Percentiles rank a stretch among this genome's conserved stretches.
Conservation (phyloP, 2,329 filamentous ascomycete species). For the Neodidymelliopsis sp. region DNA sequence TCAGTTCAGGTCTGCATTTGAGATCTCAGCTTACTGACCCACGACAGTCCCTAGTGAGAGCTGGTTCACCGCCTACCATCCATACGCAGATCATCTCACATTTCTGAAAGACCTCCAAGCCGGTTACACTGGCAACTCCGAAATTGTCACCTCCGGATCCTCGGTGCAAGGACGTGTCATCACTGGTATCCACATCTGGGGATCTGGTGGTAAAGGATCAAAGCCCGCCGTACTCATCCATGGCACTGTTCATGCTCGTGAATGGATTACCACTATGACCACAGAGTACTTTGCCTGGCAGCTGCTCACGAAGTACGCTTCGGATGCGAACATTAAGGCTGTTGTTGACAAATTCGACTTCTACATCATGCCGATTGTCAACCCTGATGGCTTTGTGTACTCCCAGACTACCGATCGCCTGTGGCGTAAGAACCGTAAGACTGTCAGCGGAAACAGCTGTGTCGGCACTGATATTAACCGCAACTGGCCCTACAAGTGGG, state of each 20-base stretch:
- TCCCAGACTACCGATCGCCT: slow-evolving; percentile 49
- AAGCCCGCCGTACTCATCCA: slow-evolving; percentile 47
- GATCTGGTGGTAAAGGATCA: slow-evolving; percentile 45
- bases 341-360: slow-evolving; percentile 49
- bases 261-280: slow-evolving; percentile 48
- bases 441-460: slow-evolving; percentile 40
- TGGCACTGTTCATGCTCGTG: slow-evolving; percentile 46
- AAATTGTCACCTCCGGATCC: slow-evolving; percentile 43
- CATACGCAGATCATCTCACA: slow-evolving; percentile 44
- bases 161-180: slow-evolving; percentile 44
- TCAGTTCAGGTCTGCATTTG: slow-evolving; percentile 13
- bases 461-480: slow-evolving; percentile 50
- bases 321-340: slow-evolving; percentile 42
- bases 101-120: slow-evolving; percentile 45
- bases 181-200: slow-evolving; percentile 50
- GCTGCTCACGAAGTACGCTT: slow-evolving; percentile 45
- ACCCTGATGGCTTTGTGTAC: slow-evolving; percentile 47
- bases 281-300: slow-evolving; percentile 39
- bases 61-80: slow-evolving; percentile 49
- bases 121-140: slow-evolving; percentile 42
- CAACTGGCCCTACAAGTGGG: slow-evolving; percentile 51
- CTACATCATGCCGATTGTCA: slow-evolving; percentile 39
- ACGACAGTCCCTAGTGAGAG: slow-evolving; percentile 39
- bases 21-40: slow-evolving; percentile 7
- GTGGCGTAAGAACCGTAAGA: slow-evolving; percentile 52